Base-by-base conservation (phyloP, 441 rosid genomes). In the Bruguiera hainesii region DNA sequence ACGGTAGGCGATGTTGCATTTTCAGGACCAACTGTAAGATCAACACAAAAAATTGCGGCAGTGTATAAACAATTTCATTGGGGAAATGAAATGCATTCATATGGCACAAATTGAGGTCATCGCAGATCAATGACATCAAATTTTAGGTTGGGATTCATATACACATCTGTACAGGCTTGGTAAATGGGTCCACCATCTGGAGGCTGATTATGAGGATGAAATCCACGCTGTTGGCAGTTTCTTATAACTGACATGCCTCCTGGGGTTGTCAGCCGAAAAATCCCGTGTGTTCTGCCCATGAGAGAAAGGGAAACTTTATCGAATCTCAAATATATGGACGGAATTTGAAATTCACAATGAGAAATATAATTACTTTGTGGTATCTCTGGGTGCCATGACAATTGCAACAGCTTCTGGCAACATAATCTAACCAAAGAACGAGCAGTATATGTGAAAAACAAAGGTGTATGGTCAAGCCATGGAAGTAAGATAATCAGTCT, bases 331-430 rank as follows among this genome's bases (percentile, higher is more conserved):
- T 30, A 10, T 1, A 51, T 49, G 48, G 63, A 1, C 63, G 11
- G 37, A 52, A 56, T 26, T 18, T 3, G 33, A 57, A 58, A 39
- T 19, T 46, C 23, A 29, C 19, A 1, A 29, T 51, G 29, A 25
- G 29, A 64, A 29, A 3, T 6, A 28, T 4, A 66, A 75, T 66
- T 67, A 90, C 98, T 90, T 91, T 39, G 89, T 73, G 57, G 85
- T 30, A 78, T 94, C 99, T 76, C 67, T 84, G 53, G 99, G 98
- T 9, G 99, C 98, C 99, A 94, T 94, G 50, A 91, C 99, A n/a
- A 94, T 88, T 21, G 99, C 99, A 65, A 94, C 96, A 51, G 98
- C 64, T 87, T 91, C 94, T 0, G 99, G 99, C 80, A 91, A 75
- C 99, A 94, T 94, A 56, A 91, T 91, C 99, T 94, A 82, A 62